A percentile compares a stretch with the other conserved stretches of the same genome.
These are phyloP conservation scores for Trichoderma virens DNA, from an alignment of 495 filamentous ascomycete genomes.

Conservation along the genomic window DNA sequence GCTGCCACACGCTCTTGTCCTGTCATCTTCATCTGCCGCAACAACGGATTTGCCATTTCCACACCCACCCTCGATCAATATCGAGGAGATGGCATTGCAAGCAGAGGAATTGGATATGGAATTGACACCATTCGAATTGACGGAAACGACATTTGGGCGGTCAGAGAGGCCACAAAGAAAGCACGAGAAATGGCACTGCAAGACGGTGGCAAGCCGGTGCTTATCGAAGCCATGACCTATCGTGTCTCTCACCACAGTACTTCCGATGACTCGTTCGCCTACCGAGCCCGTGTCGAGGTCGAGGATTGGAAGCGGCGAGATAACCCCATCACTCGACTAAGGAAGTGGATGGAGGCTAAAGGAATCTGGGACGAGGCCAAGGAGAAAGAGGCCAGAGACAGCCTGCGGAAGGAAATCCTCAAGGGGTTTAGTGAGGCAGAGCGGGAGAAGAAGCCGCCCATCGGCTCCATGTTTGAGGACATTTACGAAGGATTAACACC, in stretches of 20 bases:
- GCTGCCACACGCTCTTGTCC: constrained; percentile 90
- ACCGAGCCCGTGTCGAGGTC: constrained; percentile 87
- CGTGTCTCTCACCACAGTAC: constrained; percentile 96
- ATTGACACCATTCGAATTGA: constrained; percentile 96
- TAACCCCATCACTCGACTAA: constrained; percentile 83
- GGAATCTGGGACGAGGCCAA: constrained; percentile 76
- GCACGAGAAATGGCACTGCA: constrained; percentile 71
- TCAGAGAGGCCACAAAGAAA: constrained; percentile 72
- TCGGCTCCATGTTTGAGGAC: constrained; percentile 74
- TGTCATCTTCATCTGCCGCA: constrained; percentile 90
- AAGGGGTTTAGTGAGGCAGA: constrained; percentile 83
- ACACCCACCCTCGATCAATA: constrained; percentile 96
- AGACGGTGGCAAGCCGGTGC: constrained; percentile 68
- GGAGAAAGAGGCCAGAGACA: constrained; percentile 63
- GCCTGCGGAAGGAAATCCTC: constrained; percentile 64
- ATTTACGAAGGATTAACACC: constrained; percentile 83
- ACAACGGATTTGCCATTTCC: constrained; percentile 95
- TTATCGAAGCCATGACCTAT: constrained; percentile 97
- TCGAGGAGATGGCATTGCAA: constrained; percentile 92
- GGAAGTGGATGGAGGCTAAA: constrained; percentile 84
- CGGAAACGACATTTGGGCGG: constrained; percentile 94
- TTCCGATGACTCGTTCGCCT: constrained; percentile 94
- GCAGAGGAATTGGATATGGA: constrained; percentile 88
- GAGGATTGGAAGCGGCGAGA: constrained; percentile 97
- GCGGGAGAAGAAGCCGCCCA: constrained; percentile 76